Conservation (phyloP, 164 flowering plant species). For the Stephania yunnanensis region DNA sequence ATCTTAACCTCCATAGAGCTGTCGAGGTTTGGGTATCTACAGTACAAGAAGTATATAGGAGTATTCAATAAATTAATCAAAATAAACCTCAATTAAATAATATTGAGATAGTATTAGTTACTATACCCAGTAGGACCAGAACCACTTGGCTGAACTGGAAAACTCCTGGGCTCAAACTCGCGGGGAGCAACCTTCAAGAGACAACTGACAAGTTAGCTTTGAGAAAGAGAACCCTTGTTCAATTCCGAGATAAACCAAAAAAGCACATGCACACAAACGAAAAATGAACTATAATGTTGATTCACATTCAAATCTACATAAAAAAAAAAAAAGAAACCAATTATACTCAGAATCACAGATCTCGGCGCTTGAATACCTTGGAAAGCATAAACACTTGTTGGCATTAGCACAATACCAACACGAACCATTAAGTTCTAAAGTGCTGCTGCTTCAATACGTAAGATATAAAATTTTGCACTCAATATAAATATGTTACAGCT, state of each 20-base stretch:
- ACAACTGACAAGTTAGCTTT: slow-evolving; percentile 9
- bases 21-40: slow-evolving; percentile 36
- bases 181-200: slow-evolving; percentile 30
- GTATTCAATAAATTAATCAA: slow-evolving; percentile 6
- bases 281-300: neutral
- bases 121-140: slow-evolving; percentile 40
- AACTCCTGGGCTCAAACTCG: slow-evolving; percentile 34
- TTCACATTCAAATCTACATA: neutral
- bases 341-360: neutral
- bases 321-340: neutral
- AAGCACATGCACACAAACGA: neutral
- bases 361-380: neutral
- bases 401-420: neutral
- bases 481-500: neutral
- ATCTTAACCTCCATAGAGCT: slow-evolving; percentile 31
- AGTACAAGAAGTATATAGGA: neutral
- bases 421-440: neutral
- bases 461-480: no score
- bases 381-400: neutral
- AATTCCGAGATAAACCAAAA: neutral
- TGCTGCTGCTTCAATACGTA: neutral
- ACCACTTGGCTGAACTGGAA: slow-evolving; percentile 40
- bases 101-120: neutral
- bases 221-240: neutral
- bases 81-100: neutral